Evolutionary conservation across 2,329 filamentous ascomycete genomes (phyloP), one percentile per base, ranked within the genome.

Genomic region (Diaporthe australafricana): DNA sequence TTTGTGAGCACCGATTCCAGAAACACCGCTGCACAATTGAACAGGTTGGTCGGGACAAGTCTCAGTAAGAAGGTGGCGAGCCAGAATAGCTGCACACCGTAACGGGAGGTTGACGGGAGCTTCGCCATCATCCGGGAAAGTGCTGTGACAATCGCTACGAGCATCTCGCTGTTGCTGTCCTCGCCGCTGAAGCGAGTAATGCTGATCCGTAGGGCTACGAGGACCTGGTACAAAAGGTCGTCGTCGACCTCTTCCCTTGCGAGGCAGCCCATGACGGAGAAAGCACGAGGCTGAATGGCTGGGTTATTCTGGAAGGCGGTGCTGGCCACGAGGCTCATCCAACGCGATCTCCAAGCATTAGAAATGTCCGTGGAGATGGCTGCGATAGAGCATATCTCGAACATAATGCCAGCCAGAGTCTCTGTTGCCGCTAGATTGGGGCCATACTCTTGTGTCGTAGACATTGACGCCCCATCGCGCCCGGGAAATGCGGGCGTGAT

Each of bases 231-330:
- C 2, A 93, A 84, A 5, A 93, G 83, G 77, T 93, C 91, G 74
- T 93, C 91, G 68, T 93, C 91, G 1, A 93, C 91, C 78, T 93
- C 91, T 77, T 93, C 91, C n/a, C 90, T 85, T 30, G 91, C 91
- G 12, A 93, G 81, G 75, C 90, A 93, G 17, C 91, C 91, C 91
- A 93, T 92, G 50, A 93, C 91, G 2, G 90, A 88, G 76, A 93
- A 93, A 1, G 91, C 91, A 25, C 90, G 84, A 7, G 91, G 90
- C 75, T 93, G 91, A 70, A 93, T 91, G 2, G 91, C 90, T 11
- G 91, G 91, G 77, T 93, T 93, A 77, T 91, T 92, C 77, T 93
- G 91, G 78, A 93, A 93, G 0, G 91, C 91, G 12, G 91, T 93
- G 77, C 91, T 93, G 20, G 91, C 90, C 48, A 93, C 90, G 27